Percentiles rank a stretch among this genome's conserved stretches.
These are phyloP conservation scores for Claviceps sorghi DNA, from an alignment of 2,329 filamentous ascomycete genomes.

Conservation along the genomic window DNA sequence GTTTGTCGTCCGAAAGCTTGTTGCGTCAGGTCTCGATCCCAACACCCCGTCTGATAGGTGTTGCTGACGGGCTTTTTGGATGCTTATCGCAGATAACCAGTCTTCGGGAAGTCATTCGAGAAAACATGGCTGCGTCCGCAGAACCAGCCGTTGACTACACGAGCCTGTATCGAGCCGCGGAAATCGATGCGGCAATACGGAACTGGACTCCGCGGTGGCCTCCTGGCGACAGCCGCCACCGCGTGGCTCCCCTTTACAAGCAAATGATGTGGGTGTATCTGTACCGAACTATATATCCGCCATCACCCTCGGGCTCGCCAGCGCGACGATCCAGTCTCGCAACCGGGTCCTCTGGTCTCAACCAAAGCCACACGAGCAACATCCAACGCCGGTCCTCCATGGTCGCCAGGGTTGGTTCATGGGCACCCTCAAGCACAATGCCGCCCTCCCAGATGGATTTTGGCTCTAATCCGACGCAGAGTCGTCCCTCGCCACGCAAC, in stretches of 20 bases:
- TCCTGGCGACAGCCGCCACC: slow-evolving; percentile 39
- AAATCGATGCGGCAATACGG: slow-evolving; percentile 60
- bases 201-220: slow-evolving; percentile 57
- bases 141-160: slow-evolving; percentile 61
- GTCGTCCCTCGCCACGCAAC: slow-evolving; percentile 19
- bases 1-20: slow-evolving; percentile 30
- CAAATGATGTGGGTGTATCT: slow-evolving; percentile 54
- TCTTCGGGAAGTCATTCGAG: slow-evolving; percentile 59
- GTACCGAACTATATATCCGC: slow-evolving; percentile 46
- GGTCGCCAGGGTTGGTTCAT: slow-evolving; percentile 15
- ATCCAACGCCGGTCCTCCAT: slow-evolving; percentile 20
- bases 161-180: slow-evolving; percentile 55
- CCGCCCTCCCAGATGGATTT: neutral
- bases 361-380: slow-evolving; percentile 9
- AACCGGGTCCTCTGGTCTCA: slow-evolving; percentile 11
- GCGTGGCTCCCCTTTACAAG: slow-evolving; percentile 44
- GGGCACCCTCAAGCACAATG: neutral
- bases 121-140: slow-evolving; percentile 43
- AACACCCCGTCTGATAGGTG: slow-evolving; percentile 52
- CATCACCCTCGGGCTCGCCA: slow-evolving; percentile 25
- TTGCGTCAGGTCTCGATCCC: slow-evolving; percentile 26
- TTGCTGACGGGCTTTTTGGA: slow-evolving; percentile 68
- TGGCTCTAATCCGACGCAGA: slow-evolving; percentile 12
- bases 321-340: slow-evolving; percentile 18
- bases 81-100: slow-evolving; percentile 67